Base-by-base conservation (phyloP, 2,329 filamentous ascomycete species). In the Aspergillus fischeri region DNA sequence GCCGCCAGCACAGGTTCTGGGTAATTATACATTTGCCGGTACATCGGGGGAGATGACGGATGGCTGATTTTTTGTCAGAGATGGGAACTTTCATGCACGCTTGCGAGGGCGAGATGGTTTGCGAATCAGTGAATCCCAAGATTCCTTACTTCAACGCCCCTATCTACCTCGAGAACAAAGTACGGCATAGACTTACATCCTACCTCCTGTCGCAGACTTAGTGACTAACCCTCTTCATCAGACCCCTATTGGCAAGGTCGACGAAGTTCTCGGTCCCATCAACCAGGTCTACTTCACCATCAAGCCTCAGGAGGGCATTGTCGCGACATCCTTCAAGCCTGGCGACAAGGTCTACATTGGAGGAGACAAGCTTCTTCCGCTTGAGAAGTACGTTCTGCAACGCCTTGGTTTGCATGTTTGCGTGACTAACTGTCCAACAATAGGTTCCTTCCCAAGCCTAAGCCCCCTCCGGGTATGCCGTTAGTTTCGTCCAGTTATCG, bases 241-340 rank as follows among this genome's bases (percentile, higher is more conserved):
- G 88, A 93, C 90, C 49, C 82, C 89, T 61, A 86, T 99, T 75
- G 94, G 94, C 76, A 97, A 97, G 80, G 90, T 99, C 73, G 94
- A 99, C 80, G 94, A 99, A 80, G 90, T 99, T 66, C 88, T 99
- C 67, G 94, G 94, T 57, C 93, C 94, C 63, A 90, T 99, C 78
- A 97, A 96, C 83, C 89, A 97, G 78, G 91, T 97, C 70, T 96
- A 89, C 82, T 99, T 99, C 83, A 97, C 93, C 70, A 89, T 99
- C 77, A 97, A 97, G 81, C 92, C 93, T 54, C 87, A 91, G 74
- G 93, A 97, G 75, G 94, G 94, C 68, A 97, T 99, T 75, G 90
- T 96, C 77, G 92, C 94, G 61, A 86, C 87, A 58, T 94, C 90
- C 44, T 99, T 97, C 87, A 96, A 97, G 82, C 79, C 87, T 62